phyloP scores from a whole-genome alignment of 805 yeast species.

The Schwanniomyces polymorphus region DNA sequence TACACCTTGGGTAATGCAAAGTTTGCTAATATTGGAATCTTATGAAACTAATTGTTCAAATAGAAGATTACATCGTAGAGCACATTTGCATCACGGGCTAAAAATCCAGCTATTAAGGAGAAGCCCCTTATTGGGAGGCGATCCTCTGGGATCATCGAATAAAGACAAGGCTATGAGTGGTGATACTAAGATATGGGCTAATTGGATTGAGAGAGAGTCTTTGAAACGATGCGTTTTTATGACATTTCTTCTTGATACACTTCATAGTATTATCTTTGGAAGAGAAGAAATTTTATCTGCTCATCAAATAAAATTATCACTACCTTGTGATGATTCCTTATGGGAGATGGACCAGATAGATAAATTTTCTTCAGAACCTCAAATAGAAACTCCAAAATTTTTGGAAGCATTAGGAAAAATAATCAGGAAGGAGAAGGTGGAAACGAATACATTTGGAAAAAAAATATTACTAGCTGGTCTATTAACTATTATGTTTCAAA shows the following conservation, averaged over 20 bases:
- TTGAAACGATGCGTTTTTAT: constrained; percentile 30
- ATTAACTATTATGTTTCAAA: constrained; percentile 14
- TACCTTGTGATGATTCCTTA: constrained; percentile 23
- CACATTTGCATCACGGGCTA: constrained; percentile 80
- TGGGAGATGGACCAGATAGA: constrained; percentile 19
- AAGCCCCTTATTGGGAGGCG: constrained; percentile 35
- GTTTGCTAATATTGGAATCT: constrained; percentile 64
- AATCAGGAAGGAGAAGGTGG: constrained; percentile 16
- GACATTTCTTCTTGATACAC: constrained; percentile 31
- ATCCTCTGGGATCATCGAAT: constrained; percentile 21
- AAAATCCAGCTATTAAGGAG: constrained; percentile 20
- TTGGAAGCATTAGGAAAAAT: constrained; percentile 18
- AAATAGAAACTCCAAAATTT: constrained; percentile 15
- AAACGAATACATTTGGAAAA: constrained; percentile 17
- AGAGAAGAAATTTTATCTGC: constrained; percentile 19
- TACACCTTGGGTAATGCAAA: constrained; percentile 68
- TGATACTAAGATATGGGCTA: constrained; percentile 16
- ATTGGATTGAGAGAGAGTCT: constrained; percentile 35
- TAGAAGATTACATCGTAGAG: constrained; percentile 69
- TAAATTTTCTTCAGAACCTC: constrained; percentile 10
- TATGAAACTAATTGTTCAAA: constrained; percentile 69
- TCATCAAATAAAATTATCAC: constrained; percentile 21
- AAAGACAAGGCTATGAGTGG: constrained; percentile 8
- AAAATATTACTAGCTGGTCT: constrained; percentile 17
- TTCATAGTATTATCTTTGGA: constrained; percentile 33